Evolutionary conservation across 2,329 filamentous ascomycete species (phyloP).

Genomic region (Fonsecaea pedrosoi): DNA sequence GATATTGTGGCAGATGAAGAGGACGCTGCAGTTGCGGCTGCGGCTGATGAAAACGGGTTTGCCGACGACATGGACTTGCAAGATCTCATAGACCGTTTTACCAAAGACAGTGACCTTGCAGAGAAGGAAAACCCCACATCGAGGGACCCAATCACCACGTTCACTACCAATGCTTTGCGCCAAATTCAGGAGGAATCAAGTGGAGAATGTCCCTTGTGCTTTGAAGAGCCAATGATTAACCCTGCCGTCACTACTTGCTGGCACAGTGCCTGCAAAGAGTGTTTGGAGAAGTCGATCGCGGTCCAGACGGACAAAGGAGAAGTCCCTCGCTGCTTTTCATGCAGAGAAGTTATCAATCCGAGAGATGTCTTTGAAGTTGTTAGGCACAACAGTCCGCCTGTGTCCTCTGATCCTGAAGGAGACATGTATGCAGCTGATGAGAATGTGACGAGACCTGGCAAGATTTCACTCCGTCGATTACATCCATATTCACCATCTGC

Average conservation of each 20-base stretch:
- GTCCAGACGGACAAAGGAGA: slow-evolving; percentile 81
- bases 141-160: slow-evolving; percentile 70
- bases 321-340: slow-evolving; percentile 85
- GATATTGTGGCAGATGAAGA: slow-evolving; percentile 86
- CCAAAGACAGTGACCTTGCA: slow-evolving; percentile 68
- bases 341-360: slow-evolving; percentile 79
- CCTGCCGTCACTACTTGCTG: slow-evolving; percentile 95
- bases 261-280: slow-evolving; percentile 96
- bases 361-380: slow-evolving; percentile 93
- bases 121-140: slow-evolving; percentile 56
- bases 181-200: slow-evolving; percentile 90
- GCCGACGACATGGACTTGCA: slow-evolving; percentile 96
- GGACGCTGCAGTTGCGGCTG: slow-evolving; percentile 68
- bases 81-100: slow-evolving; percentile 83
- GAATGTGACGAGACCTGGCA: slow-evolving; percentile 48
- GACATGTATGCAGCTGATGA: slow-evolving; percentile 49
- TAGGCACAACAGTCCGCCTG: slow-evolving; percentile 59
- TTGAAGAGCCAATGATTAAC: slow-evolving; percentile 93
- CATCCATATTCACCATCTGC: slow-evolving; percentile 66
- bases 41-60: slow-evolving; percentile 79
- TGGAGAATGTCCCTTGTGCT: slow-evolving; percentile 91
- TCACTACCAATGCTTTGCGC: slow-evolving; percentile 83
- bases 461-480: slow-evolving; percentile 67
- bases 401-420: slow-evolving; percentile 50
- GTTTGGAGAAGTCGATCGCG: slow-evolving; percentile 85